A percentile compares a stretch with the other conserved stretches of the same genome.
phyloP scores from a whole-genome alignment of 768 basidiomycete species.

The Russula emetica region DNA sequence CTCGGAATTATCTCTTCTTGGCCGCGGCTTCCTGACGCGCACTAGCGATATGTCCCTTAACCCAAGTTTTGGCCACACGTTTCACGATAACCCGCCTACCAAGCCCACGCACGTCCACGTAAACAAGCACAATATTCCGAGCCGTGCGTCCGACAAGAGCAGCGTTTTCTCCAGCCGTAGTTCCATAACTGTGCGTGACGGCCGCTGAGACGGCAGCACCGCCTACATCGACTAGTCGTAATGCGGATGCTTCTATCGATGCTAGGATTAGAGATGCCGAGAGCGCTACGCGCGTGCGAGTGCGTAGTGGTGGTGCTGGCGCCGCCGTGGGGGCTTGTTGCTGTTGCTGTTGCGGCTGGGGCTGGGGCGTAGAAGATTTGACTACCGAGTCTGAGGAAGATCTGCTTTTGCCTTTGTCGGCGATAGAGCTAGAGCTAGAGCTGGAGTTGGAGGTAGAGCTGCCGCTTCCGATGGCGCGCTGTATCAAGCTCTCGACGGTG shows the following conservation, averaged over 20 bases:
- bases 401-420: constrained; percentile 13
- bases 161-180: constrained; percentile 21
- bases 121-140: constrained; percentile 27
- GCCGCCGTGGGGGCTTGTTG: not conserved
- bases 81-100: constrained; percentile 23
- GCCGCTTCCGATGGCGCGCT: not conserved
- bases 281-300: constrained; percentile 15
- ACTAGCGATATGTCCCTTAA: not conserved
- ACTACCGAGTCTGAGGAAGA: not conserved
- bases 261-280: constrained; percentile 26
- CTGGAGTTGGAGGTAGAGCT: not conserved
- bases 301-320: not conserved
- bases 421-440: not conserved
- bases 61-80: constrained; percentile 16
- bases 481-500: constrained; percentile 18
- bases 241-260: constrained; percentile 8
- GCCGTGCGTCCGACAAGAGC: constrained; percentile 19
- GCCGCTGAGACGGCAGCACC: constrained; percentile 25
- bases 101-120: constrained; percentile 24
- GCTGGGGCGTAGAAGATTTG: too few species aligned
- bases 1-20: not conserved
- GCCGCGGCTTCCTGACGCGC: not conserved
- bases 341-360: not conserved
- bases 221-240: constrained; percentile 21
- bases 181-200: constrained; percentile 25